These are phyloP conservation scores for Nicotiana attenuata DNA, from an alignment of 257 asterid species.

Conservation along the genomic window DNA sequence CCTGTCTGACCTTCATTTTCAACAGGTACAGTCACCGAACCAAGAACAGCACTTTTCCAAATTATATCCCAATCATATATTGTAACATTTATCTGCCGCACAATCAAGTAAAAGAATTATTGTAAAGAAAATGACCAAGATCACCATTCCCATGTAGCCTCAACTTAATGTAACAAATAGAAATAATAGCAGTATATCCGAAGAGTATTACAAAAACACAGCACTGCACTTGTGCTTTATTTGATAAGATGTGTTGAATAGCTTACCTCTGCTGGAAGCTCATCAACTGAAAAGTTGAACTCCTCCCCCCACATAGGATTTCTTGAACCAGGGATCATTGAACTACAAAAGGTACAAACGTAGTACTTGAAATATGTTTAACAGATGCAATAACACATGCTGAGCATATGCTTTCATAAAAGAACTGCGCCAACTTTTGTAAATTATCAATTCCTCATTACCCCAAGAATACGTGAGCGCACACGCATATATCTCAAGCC, in stretches of 20 bases:
- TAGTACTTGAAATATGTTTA: neutral
- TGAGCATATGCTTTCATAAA: neutral
- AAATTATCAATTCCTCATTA: neutral
- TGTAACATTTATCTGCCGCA: conserved; percentile 71
- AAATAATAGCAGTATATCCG: neutral
- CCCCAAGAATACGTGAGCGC: neutral
- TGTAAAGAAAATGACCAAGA: neutral
- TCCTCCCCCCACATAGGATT: conserved; percentile 99
- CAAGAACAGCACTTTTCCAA: conserved; percentile 88
- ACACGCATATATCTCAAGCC: neutral
- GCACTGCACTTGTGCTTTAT: neutral
- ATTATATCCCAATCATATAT: conserved; percentile 86
- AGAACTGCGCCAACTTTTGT: neutral
- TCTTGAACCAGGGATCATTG: conserved; percentile 97
- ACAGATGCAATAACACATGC: neutral
- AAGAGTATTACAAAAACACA: neutral
- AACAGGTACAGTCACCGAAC: conserved; percentile 64
- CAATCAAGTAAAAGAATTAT: conserved; percentile 12
- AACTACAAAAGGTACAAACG: conserved; percentile 44
- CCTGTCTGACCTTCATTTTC: conserved; percentile 77
- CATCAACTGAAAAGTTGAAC: conserved; percentile 78
- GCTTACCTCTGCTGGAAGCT: conserved; percentile 80
- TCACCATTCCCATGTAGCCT: neutral
- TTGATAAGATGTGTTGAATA: conserved; percentile 1
- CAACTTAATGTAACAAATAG: neutral